These are phyloP conservation scores for Sphaerulina musiva DNA, from an alignment of 2,329 filamentous ascomycete species.

Conservation along the genomic window DNA sequence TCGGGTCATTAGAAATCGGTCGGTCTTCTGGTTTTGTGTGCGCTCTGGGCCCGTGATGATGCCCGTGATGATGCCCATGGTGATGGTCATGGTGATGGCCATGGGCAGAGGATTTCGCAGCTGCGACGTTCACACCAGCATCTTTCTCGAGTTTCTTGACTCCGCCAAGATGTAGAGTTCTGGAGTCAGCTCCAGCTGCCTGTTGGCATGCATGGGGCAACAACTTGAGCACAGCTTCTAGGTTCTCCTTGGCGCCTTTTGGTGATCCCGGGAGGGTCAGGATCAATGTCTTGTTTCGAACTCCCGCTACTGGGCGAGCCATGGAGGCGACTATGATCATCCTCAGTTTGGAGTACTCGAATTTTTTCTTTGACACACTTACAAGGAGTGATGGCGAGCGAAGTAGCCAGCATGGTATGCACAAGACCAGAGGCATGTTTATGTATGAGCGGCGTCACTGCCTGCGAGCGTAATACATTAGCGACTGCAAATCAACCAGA, in stretches of 20 bases:
- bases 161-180: conserved; percentile 71
- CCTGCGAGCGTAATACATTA: conserved; percentile 44
- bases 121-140: conserved; percentile 48
- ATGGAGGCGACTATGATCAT: conserved; percentile 74
- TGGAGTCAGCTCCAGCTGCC: conserved; percentile 74
- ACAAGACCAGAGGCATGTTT: conserved; percentile 83
- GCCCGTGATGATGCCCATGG: conserved; percentile 43
- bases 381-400: conserved; percentile 84
- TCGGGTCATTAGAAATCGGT: conserved; percentile 54
- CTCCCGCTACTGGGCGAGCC: conserved; percentile 86
- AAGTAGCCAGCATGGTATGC: conserved; percentile 89
- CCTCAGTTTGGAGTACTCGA: conserved; percentile 16
- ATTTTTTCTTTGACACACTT: conserved; percentile 35
- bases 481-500: not conserved
- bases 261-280: conserved; percentile 89
- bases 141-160: conserved; percentile 78
- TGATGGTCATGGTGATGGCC: conserved; percentile 36
- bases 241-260: conserved; percentile 89
- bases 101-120: conserved; percentile 22
- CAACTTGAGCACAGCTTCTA: conserved; percentile 81
- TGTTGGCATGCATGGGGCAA: conserved; percentile 92
- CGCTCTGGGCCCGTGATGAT: conserved; percentile 57
- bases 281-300: conserved; percentile 73
- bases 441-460: conserved; percentile 70
- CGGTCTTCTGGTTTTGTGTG: conserved; percentile 61